phyloP scores from a whole-genome alignment of 345 rosid genomes.

The Rhodamnia rubescens region DNA sequence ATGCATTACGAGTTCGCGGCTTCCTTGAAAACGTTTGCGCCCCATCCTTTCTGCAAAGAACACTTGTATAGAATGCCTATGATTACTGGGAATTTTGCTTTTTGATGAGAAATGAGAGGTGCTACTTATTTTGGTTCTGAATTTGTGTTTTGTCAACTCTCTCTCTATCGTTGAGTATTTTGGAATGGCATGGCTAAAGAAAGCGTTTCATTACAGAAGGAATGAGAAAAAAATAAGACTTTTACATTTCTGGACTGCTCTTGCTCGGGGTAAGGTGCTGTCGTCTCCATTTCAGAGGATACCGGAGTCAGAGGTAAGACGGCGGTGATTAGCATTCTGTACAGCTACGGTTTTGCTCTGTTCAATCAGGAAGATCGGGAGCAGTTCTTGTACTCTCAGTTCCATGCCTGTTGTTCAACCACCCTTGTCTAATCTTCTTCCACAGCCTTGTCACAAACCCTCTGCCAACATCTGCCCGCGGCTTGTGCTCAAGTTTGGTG shows the following conservation, averaged over 20 bases:
- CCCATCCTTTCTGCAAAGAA: not conserved
- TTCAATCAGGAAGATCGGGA: not conserved
- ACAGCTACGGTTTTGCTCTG: not conserved
- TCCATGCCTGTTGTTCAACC: not conserved
- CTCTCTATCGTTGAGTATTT: not conserved
- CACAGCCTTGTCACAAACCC: conserved; percentile 24
- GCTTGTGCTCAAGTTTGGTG: not conserved
- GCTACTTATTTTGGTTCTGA: not conserved
- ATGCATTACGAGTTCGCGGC: not conserved
- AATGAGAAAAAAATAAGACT: not conserved
- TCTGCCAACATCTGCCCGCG: not conserved
- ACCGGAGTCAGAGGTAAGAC: not conserved
- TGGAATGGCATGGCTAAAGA: not conserved
- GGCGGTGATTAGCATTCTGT: not conserved
- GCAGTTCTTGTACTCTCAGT: not conserved
- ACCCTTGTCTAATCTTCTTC: conserved; percentile 30
- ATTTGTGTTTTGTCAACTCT: not conserved
- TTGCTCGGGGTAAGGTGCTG: not conserved
- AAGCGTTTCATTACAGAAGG: not conserved
- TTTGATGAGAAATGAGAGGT: not conserved
- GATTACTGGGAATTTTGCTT: not conserved
- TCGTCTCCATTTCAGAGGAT: not conserved
- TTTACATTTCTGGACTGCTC: not conserved
- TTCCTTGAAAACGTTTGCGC: not conserved
- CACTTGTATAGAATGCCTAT: not conserved